These are phyloP conservation scores for Boletus rubescentipes DNA, from an alignment of 768 basidiomycete genomes.

Conservation along the genomic window DNA sequence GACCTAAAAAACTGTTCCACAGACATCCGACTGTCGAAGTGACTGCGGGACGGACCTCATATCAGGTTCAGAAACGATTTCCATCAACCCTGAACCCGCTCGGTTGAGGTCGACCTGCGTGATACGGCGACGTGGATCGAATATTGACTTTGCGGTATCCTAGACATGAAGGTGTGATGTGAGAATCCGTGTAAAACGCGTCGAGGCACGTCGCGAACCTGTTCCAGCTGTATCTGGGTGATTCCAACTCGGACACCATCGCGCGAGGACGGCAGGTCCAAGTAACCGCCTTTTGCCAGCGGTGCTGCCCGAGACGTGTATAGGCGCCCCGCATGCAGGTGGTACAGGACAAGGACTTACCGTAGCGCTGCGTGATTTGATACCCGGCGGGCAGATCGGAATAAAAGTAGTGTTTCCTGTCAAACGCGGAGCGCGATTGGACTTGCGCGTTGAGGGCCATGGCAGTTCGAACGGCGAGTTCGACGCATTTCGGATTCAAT, in stretches of 20 bases:
- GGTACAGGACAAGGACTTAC: slow-evolving; percentile 38
- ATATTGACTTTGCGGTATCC: slow-evolving; percentile 91
- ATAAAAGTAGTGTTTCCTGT: slow-evolving; percentile 98
- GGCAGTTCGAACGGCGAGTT: slow-evolving; percentile 78
- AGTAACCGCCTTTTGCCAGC: slow-evolving; percentile 64
- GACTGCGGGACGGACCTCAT: slow-evolving; percentile 48
- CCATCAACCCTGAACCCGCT: slow-evolving; percentile 87
- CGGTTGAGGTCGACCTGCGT: slow-evolving; percentile 86
- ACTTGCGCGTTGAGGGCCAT: slow-evolving; percentile 69
- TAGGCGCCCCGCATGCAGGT: not conserved
- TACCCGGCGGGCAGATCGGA: slow-evolving; percentile 92
- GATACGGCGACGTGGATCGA: slow-evolving; percentile 46
- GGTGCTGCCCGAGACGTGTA: slow-evolving; percentile 53
- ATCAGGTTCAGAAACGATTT: slow-evolving; percentile 95
- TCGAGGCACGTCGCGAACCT: slow-evolving; percentile 49
- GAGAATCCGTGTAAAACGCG: not conserved
- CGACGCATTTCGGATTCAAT: slow-evolving; percentile 68
- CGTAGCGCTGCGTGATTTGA: slow-evolving; percentile 96
- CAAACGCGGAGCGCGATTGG: slow-evolving; percentile 77
- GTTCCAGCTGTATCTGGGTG: slow-evolving; percentile 94
- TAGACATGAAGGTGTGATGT: slow-evolving; percentile 28
- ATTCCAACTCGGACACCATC: slow-evolving; percentile 62
- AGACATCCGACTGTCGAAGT: not conserved
- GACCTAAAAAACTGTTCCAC: slow-evolving; percentile 40
- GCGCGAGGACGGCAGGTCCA: slow-evolving; percentile 43